phyloP scores from a whole-genome alignment of 2,329 filamentous ascomycete genomes.

The Xylaria sp. region DNA sequence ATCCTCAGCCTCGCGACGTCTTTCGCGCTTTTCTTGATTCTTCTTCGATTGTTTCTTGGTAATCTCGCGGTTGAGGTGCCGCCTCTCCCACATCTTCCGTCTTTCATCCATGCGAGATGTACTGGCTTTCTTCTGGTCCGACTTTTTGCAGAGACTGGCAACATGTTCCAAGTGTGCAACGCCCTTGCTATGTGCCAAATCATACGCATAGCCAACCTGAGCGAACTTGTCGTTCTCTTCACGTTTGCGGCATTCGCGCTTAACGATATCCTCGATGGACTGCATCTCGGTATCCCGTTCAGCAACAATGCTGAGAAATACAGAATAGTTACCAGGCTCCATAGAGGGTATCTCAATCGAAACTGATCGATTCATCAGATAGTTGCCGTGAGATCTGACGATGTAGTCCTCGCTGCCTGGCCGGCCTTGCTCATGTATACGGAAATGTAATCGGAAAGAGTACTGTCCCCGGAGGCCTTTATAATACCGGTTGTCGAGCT shows the following conservation, averaged over 20 bases:
- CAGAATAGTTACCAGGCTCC: constrained; percentile 65
- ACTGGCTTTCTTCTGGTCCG: constrained; percentile 61
- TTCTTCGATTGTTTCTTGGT: constrained; percentile 54
- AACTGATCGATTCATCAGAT: constrained; percentile 67
- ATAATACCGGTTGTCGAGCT: constrained; percentile 71
- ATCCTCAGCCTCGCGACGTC: constrained; percentile 48
- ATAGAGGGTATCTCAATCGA: constrained; percentile 67
- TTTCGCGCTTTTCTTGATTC: constrained; percentile 53
- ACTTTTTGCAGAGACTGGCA: constrained; percentile 60
- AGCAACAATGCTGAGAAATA: constrained; percentile 66
- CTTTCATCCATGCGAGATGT: constrained; percentile 58
- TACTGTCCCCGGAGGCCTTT: constrained; percentile 70
- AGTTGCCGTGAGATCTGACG: constrained; percentile 67
- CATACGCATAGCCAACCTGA: constrained; percentile 67
- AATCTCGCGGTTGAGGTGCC: constrained; percentile 54
- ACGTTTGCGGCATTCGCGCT: constrained; percentile 59
- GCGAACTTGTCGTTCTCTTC: constrained; percentile 67
- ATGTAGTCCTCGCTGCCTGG: constrained; percentile 67
- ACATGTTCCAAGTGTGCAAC: constrained; percentile 62
- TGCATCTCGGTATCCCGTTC: constrained; percentile 55
- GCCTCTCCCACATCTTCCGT: constrained; percentile 61
- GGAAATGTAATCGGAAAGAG: constrained; percentile 60
- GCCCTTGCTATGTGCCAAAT: constrained; percentile 69
- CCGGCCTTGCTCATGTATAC: constrained; percentile 61
- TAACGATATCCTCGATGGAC: constrained; percentile 67